Percentiles rank a stretch among this genome's conserved stretches.
These are phyloP conservation scores for Lasiosphaeria ovina DNA, from an alignment of 495 filamentous ascomycete genomes.

Conservation along the genomic window DNA sequence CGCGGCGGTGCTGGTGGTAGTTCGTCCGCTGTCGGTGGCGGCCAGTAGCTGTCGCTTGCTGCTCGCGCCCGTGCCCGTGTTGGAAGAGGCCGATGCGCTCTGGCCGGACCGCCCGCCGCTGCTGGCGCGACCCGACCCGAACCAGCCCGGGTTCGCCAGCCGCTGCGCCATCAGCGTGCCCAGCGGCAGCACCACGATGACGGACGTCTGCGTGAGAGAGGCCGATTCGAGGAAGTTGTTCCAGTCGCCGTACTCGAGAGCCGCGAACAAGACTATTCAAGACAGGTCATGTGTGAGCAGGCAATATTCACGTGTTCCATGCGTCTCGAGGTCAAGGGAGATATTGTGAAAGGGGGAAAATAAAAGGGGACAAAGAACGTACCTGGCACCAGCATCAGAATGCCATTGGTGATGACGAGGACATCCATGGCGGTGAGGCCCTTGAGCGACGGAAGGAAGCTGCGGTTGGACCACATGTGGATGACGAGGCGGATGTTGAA, in stretches of 20 bases:
- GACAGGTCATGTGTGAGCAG: constrained; percentile 5
- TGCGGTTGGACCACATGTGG: constrained; percentile 34
- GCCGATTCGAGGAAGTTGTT: constrained; percentile 56
- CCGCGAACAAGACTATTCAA: constrained; percentile 63
- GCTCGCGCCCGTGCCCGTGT: not conserved
- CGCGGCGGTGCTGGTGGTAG: not conserved
- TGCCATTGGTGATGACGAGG: constrained; percentile 37
- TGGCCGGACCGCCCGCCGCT: not conserved
- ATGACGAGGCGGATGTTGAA: constrained; percentile 70
- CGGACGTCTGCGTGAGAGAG: constrained; percentile 63
- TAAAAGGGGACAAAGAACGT: constrained; percentile 30
- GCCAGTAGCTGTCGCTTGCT: constrained; percentile 4
- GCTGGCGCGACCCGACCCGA: constrained; percentile 5
- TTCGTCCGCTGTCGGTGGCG: not conserved
- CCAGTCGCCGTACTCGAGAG: constrained; percentile 53
- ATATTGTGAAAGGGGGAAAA: not conserved
- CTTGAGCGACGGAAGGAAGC: constrained; percentile 29
- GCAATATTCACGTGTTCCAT: not conserved
- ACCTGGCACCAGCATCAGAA: constrained; percentile 71
- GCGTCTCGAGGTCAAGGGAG: constrained; percentile 11
- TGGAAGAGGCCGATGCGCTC: not conserved
- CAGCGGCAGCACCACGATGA: constrained; percentile 73
- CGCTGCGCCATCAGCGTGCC: constrained; percentile 74
- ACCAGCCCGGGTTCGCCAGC: constrained; percentile 26
- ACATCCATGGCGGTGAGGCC: constrained; percentile 38